Evolutionary conservation across 495 filamentous ascomycete species (phyloP), one percentile per base, ranked within the genome.

Genomic region (Bombardia bombarda): DNA sequence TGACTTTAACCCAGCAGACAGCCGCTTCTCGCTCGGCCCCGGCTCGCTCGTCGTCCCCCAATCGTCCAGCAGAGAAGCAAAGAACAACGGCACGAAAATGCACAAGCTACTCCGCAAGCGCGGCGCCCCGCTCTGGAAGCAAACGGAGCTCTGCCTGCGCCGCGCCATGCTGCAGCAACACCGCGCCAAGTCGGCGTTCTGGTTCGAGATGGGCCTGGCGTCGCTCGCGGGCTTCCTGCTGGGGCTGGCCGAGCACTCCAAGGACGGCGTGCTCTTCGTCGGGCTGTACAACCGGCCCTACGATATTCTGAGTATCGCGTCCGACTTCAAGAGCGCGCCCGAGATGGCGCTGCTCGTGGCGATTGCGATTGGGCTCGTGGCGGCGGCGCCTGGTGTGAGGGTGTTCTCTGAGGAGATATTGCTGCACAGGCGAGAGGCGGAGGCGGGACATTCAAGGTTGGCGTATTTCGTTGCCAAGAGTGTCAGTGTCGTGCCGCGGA

Each of bases 401-500:
- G 58, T 73, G 33, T 79, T 78, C 51, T 75, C 73, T 7, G 74
- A 79, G 40, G 74, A 80, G 52, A 71, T 74, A 53, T 51, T 73
- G 12, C 61, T 74, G 25, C 74, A 72, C 44, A 60, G 60, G 21
- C 69, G 74, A 1, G 75, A 78, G 55, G 59, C 70, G 0, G 65
- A 70, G 20, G 62, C 69, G 1, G 73, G 76, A 0, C 77, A 81
- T 50, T 76, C 72, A 38, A 50, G 65, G 18, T 53, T 66, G 28
- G 73, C 77, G 1, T 78, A 79, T 45, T 80, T 73, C 57, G 23
- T 77, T 0, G 75, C 72, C n/a, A 81, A 81, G 51, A 61, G 69
- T 13, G 9, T 79, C 1, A 61, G 67, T 0, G 68, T 68, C 0
- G 13, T 74, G 1, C 63, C 68, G 1, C 57, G 75, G 5, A 74